Evolutionary conservation across 441 rosid genomes (phyloP), one percentile per base, ranked within the genome.

Genomic region (Aleurites moluccanus): DNA sequence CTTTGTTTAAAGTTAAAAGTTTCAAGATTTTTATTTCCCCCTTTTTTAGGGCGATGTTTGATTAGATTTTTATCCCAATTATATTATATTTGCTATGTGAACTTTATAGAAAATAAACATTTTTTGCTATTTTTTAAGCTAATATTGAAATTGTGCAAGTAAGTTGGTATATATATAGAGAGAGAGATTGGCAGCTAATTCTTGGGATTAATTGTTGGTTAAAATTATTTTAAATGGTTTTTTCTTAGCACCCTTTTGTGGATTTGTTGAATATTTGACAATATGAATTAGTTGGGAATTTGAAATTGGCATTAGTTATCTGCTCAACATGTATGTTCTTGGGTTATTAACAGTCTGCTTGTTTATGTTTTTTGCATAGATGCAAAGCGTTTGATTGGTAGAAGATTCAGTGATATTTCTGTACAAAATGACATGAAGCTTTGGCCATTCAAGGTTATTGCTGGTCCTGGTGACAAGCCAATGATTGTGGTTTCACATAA

Each of bases 361-460:
- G 16, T 44, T 30, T 0, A 0, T 38, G 56, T 52, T 4, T 1
- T 9, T 27, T 53, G 18, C 2, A 33, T 80, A 91, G 97, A 90
- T 86, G 97, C 94, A 0, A 91, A 91, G 87, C 86, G 94, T 50
- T 85, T 91, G 89, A 88, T 88, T 44, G 94, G 97, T 25, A 83
- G 93, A 73, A 75, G 92, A 74, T 86, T 42, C 76, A 82, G 81
- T 33, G 97, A 90, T 64, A 6, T 86, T 10, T 82, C 93, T 0
- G 97, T 90, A 1, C 92, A 89, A 76, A 69, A 74, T 20, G 96
- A 89, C 77, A 84, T 84, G 67, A 89, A 86, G 79, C 49, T 84
- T 44, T 89, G 92, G 94, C 94, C 91, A 5, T 91, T 91, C 77
- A 91, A 87, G 87, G 83, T 91, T 30, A 76, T 87, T 15, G 10